Conservation (phyloP, 495 filamentous ascomycete species). For the Tirmania nivea region DNA sequence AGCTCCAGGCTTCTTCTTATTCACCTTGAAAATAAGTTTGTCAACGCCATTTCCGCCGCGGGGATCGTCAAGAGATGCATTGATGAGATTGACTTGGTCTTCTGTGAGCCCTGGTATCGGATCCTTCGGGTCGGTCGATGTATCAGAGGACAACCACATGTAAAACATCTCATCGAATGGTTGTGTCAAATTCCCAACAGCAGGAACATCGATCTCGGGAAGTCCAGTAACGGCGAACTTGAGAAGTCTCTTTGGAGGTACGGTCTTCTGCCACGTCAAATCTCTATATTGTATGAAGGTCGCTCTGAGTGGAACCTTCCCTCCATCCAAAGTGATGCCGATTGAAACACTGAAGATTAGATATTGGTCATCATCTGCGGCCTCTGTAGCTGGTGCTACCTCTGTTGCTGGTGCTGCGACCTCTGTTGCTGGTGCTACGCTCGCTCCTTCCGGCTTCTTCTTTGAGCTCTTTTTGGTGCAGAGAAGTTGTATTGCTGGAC, state of each 20-base stretch:
- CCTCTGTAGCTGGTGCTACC: not conserved
- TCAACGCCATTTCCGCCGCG: constrained; percentile 2
- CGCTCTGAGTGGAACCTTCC: not conserved
- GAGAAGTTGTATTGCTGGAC: not conserved
- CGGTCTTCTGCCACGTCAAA: not conserved
- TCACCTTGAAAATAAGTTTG: not conserved
- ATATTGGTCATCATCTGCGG: not conserved
- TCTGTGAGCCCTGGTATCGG: not conserved
- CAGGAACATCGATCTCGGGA: constrained; percentile 13
- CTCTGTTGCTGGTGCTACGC: not conserved
- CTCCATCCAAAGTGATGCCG: not conserved
- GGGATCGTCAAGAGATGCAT: not conserved
- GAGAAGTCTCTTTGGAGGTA: constrained; percentile 8
- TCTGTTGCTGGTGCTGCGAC: not conserved
- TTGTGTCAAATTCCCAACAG: constrained; percentile 22
- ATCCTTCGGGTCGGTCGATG: constrained; percentile 5
- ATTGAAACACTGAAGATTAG: constrained; percentile 1
- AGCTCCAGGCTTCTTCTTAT: not conserved
- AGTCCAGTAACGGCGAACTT: constrained; percentile 8
- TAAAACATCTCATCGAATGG: constrained; percentile 26
- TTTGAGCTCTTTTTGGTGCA: not conserved
- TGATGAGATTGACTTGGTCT: not conserved
- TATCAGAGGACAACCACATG: constrained; percentile 18
- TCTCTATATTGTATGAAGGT: constrained; percentile 2
- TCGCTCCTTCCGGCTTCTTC: not conserved